Conservation (phyloP, 257 asterid genomes). For the Lantana camara region DNA sequence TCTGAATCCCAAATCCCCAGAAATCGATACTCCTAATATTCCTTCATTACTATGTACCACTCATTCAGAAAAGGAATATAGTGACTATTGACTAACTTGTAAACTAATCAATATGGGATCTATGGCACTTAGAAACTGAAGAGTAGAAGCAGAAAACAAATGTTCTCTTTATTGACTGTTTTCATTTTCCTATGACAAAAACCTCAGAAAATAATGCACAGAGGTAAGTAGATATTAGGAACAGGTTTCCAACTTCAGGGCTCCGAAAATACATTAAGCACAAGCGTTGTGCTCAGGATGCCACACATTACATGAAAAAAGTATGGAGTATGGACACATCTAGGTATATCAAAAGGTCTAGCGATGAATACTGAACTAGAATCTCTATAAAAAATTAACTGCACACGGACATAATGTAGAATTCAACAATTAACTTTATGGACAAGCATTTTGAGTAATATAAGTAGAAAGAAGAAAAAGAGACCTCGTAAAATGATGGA, state of each 20-base stretch:
- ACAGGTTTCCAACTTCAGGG: neutral
- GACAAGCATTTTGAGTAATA: neutral
- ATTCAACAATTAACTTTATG: constrained; percentile 12
- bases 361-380: constrained; percentile 7
- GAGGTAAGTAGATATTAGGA: neutral
- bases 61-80: too few species aligned
- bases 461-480: neutral
- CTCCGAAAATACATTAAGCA: neutral
- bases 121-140: neutral
- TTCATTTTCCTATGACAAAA: neutral
- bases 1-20: too few species aligned
- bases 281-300: neutral
- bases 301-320: constrained; percentile 5
- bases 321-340: too few species aligned
- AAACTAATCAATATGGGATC: neutral
- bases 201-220: neutral
- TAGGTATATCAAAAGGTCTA: neutral
- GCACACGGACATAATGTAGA: constrained; percentile 8
- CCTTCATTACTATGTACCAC: too few species aligned
- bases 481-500: neutral
- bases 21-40: too few species aligned
- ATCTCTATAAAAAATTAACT: neutral
- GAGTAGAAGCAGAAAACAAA: too few species aligned
- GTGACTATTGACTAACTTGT: neutral
- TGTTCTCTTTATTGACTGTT: neutral